Evolutionary conservation across 2,329 filamentous ascomycete genomes (phyloP).

Genomic region (Trichoderma asperellum): DNA sequence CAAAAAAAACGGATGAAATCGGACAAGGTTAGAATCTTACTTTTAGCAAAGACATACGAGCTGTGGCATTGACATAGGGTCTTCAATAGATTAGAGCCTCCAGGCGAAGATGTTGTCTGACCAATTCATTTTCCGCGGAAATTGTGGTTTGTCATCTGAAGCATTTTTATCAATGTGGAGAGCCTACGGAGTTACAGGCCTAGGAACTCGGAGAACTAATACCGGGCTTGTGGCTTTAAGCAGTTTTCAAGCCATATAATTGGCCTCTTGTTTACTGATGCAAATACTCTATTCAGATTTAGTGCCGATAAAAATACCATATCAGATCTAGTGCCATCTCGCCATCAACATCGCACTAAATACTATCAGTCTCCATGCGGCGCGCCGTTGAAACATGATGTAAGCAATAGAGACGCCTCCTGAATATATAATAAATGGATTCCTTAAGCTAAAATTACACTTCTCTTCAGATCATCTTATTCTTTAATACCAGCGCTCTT

Average conservation of each 20-base stretch:
- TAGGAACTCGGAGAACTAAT: not conserved
- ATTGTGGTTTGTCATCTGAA: not conserved
- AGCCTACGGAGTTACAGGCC: not conserved
- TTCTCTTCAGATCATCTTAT: not conserved
- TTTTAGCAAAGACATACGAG: not conserved
- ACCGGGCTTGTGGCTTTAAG: not conserved
- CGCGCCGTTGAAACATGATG: not conserved
- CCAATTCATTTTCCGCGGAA: not conserved
- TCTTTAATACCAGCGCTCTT: not conserved
- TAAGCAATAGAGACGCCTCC: not conserved
- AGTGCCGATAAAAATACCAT: not conserved
- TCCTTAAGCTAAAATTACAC: not conserved
- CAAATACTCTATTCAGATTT: conserved; percentile 9
- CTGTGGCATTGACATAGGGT: not conserved
- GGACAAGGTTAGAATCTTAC: not conserved
- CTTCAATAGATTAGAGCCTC: not conserved
- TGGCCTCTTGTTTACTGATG: not conserved
- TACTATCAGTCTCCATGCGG: not conserved
- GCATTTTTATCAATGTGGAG: not conserved
- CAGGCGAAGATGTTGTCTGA: not conserved
- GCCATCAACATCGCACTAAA: not conserved
- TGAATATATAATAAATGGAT: not conserved
- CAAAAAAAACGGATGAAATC: not conserved
- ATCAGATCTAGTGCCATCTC: not conserved
- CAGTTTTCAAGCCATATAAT: not conserved